Evolutionary conservation across 2,329 filamentous ascomycete species (phyloP).

Genomic region (Penicillium sp.): DNA sequence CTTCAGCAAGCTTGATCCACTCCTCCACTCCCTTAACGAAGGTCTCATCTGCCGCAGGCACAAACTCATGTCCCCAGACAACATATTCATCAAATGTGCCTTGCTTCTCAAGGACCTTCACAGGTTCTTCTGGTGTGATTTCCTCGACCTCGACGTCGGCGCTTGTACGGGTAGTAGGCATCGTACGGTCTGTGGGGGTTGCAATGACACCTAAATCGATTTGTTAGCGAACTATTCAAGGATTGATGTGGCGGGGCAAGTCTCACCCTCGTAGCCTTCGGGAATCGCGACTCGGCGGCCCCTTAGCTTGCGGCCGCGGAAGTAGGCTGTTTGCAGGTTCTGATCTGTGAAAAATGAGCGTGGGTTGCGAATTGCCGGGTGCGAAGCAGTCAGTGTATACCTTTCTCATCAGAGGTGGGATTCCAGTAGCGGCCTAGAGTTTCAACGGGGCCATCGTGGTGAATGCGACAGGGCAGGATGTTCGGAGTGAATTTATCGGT

Average conservation of each 20-base stretch:
- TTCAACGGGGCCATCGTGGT: constrained; percentile 65
- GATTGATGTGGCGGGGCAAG: no score
- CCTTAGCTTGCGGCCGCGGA: constrained; percentile 70
- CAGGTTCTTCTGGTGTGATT: constrained; percentile 44
- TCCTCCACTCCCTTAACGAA: constrained; percentile 69
- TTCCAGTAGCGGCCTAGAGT: no score
- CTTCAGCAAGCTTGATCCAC: constrained; percentile 66
- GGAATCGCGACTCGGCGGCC: constrained; percentile 61
- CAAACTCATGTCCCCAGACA: constrained; percentile 73
- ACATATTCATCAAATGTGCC: constrained; percentile 65
- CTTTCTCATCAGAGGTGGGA: no score
- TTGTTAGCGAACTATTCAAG: no score
- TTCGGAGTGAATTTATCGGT: no score
- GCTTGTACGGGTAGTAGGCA: no score
- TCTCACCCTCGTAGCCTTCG: constrained; percentile 54
- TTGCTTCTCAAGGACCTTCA: constrained; percentile 52
- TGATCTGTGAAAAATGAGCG: no score
- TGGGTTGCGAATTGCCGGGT: no score
- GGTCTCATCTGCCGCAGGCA: constrained; percentile 57
- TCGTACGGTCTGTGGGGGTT: constrained; percentile 38
- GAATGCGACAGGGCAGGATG: constrained; percentile 69
- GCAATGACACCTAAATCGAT: constrained; percentile 52
- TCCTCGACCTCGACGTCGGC: constrained; percentile 36
- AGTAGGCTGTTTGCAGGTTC: constrained; percentile 53
- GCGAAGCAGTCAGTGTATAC: no score